These are phyloP conservation scores for Hirsutella rhossiliensis DNA, from an alignment of 2,329 filamentous ascomycete species.

Conservation along the genomic window DNA sequence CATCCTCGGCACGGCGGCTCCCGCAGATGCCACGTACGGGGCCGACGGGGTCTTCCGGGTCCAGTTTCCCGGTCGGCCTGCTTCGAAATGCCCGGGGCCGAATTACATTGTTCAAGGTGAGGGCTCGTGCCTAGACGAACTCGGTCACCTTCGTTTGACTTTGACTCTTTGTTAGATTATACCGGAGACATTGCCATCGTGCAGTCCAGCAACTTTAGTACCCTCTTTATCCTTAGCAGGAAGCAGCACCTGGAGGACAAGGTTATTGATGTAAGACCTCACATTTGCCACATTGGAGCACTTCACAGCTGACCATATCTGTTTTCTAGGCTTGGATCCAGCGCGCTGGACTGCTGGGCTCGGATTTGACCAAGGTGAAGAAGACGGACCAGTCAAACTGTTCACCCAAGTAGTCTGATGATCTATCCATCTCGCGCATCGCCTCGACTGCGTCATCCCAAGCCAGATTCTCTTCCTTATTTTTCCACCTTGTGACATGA, in stretches of 20 bases:
- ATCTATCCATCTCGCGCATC: too few species aligned
- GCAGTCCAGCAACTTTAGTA: neutral
- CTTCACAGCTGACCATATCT: neutral
- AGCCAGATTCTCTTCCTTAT: too few species aligned
- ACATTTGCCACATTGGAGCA: neutral
- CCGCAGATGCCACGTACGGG: neutral
- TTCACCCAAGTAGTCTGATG: too few species aligned
- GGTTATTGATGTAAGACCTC: neutral
- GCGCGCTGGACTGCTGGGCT: neutral
- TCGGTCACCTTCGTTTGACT: neutral
- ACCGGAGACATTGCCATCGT: neutral
- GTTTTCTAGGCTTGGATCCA: neutral
- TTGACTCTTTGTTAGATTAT: neutral
- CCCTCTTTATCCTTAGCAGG: neutral
- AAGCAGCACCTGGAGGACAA: neutral
- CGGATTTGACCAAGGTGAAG: neutral
- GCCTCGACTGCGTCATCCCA: too few species aligned
- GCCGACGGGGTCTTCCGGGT: neutral
- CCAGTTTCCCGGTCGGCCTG: neutral
- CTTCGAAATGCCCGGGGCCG: neutral
- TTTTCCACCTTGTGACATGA: too few species aligned
- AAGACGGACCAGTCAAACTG: neutral
- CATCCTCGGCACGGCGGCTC: neutral
- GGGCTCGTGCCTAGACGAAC: neutral
- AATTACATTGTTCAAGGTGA: neutral